These are phyloP conservation scores for Nicotiana benthamiana DNA, from an alignment of 257 asterid species.

Conservation along the genomic window DNA sequence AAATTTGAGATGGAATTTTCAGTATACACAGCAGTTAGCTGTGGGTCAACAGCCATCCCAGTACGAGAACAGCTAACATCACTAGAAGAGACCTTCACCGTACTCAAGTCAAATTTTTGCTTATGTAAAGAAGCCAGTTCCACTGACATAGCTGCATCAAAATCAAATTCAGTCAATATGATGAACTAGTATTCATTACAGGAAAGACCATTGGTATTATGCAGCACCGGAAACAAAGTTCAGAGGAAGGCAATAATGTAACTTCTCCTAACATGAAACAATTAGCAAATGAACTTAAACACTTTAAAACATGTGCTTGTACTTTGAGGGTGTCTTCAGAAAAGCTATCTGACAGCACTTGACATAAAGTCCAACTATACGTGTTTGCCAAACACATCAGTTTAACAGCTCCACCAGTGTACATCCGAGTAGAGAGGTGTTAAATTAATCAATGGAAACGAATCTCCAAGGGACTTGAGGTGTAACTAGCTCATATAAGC, in stretches of 20 bases:
- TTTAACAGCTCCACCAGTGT: not conserved
- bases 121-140: conserved; percentile 55
- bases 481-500: not conserved
- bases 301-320: not conserved
- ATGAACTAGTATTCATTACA: not conserved
- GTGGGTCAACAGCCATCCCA: conserved; percentile 23
- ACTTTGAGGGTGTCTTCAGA: not conserved
- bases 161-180: conserved; percentile 12
- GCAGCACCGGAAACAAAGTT: not conserved
- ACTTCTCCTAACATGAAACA: not conserved
- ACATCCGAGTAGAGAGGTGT: not conserved
- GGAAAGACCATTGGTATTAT: not conserved
- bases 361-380: not conserved
- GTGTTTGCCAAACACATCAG: not conserved
- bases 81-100: conserved; percentile 36
- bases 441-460: not conserved
- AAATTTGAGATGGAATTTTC: conserved; percentile 18
- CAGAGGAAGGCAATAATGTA: not conserved
- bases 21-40: conserved; percentile 25
- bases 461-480: not conserved
- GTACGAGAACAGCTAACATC: conserved; percentile 26
- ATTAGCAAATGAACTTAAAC: not conserved
- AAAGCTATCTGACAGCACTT: not conserved
- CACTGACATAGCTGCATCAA: conserved; percentile 45
- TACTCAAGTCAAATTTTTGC: conserved; percentile 46